These are phyloP conservation scores for Wickerhamiella sergipiensis DNA, from an alignment of 805 yeast species.

Conservation along the genomic window DNA sequence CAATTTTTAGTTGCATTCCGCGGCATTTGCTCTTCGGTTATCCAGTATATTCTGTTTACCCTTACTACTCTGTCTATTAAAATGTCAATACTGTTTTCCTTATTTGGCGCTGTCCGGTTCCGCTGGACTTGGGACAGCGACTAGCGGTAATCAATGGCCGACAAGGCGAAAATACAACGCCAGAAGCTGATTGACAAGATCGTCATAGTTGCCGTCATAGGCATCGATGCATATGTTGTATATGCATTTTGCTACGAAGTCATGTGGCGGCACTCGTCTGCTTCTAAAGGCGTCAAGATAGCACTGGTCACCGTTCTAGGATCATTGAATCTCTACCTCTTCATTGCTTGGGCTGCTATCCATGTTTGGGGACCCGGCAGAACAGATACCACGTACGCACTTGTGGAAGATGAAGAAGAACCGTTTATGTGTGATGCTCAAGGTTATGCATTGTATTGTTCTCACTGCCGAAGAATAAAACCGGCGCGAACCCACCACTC, in stretches of 20 bases:
- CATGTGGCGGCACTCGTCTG: constrained; percentile 12
- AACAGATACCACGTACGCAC: constrained; percentile 17
- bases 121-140: too few species aligned
- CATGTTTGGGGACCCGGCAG: constrained; percentile 47
- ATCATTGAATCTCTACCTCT: constrained; percentile 6
- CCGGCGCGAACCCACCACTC: constrained; percentile 63
- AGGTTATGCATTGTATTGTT: constrained; percentile 72
- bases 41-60: too few species aligned
- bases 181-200: neutral
- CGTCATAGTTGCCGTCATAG: constrained; percentile 1
- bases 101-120: too few species aligned
- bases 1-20: too few species aligned
- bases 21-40: too few species aligned
- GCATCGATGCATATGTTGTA: constrained; percentile 11
- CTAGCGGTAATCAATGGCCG: neutral
- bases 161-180: neutral
- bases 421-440: constrained; percentile 50
- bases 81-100: too few species aligned
- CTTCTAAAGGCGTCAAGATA: constrained; percentile 4
- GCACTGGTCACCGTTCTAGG: constrained; percentile 9
- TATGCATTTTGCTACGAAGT: constrained; percentile 15
- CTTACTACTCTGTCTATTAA: too few species aligned
- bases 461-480: constrained; percentile 50
- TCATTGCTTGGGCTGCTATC: constrained; percentile 33
- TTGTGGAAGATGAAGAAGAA: constrained; percentile 8